These are phyloP conservation scores for Lithocarpus polystachyus DNA, from an alignment of 306 rosid genomes.

Conservation along the genomic window DNA sequence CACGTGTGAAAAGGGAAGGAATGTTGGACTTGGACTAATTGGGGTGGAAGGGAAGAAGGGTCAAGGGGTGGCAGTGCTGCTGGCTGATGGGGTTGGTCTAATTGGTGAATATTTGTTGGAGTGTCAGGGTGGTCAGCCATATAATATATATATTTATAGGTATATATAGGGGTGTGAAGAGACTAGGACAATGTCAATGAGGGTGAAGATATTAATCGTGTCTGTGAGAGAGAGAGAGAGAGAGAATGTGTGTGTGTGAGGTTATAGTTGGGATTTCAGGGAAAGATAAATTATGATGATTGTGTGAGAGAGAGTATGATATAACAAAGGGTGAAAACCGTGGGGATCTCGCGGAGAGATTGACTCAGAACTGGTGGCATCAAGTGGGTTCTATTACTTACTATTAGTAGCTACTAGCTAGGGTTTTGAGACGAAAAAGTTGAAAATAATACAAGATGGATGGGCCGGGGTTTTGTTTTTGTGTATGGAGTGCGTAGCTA, in stretches of 20 bases:
- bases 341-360: conserved; percentile 53
- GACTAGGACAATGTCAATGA: background rate
- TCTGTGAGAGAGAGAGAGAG: background rate
- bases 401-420: background rate
- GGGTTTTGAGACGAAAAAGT: background rate
- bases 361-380: conserved; percentile 6
- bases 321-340: conserved; percentile 39
- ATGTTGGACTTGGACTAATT: background rate
- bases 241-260: background rate
- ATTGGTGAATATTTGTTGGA: background rate
- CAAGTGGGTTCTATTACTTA: conserved; percentile 6
- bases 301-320: background rate
- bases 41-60: background rate
- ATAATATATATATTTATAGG: background rate
- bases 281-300: background rate
- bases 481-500: background rate
- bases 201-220: background rate
- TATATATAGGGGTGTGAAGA: background rate
- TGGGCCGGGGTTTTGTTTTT: background rate
- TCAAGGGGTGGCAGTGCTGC: conserved; percentile 11
- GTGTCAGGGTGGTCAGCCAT: conserved; percentile 23
- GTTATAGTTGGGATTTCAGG: background rate
- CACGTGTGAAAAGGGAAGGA: conserved; percentile 1
- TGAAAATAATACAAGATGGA: background rate
- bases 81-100: conserved; percentile 7